Base-by-base conservation (phyloP, 495 filamentous ascomycete species). In the Trichoderma gamsii region DNA sequence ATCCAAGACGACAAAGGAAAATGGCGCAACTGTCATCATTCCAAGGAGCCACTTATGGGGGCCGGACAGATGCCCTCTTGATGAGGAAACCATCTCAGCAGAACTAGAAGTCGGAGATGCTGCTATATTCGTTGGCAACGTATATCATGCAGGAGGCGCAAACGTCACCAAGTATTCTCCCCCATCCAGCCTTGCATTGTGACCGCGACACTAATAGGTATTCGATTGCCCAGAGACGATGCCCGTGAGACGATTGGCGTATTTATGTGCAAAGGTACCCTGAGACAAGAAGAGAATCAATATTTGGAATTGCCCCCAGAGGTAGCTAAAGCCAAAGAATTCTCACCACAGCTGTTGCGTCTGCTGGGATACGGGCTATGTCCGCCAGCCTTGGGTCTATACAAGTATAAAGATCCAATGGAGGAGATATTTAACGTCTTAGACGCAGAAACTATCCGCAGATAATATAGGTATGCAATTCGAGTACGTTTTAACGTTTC, bases 61-160 rank as follows among this genome's bases (percentile, higher is more conserved):
- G 1, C 68, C 68, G 16, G 75, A 73, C 0, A 69, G 75, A 2
- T 63, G 56, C 4, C 75, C 75, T 4, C 25, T 69, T 13, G 69
- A 70, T 51, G 75, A 76, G 16, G 75, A 76, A 41, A 72, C 72
- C 12, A 64, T 74, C 21, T 70, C 72, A 12, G 65, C 41, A 21
- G 65, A 67, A 23, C 43, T 67, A 2, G 65, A 52, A n/a, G 65
- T 67, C 16, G 65, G 65, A 23, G 65, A 67, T 43, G 65, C 65
- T 12, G 49, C 49, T 23, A 67, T 67, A 21, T 67, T 67, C 65
- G 65, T 67, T 11, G 65, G 65, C 43, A 67, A 67, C 49, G 65
- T 67, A 51, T 67, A 67, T 35, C 65, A 67, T 35, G 65, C 65
- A 12, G 65, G 65, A 35, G 65, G 65, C 18, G 43, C 65, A 35